Conservation (phyloP, 2,329 filamentous ascomycete genomes). For the Chaetoscypha palmicola region DNA sequence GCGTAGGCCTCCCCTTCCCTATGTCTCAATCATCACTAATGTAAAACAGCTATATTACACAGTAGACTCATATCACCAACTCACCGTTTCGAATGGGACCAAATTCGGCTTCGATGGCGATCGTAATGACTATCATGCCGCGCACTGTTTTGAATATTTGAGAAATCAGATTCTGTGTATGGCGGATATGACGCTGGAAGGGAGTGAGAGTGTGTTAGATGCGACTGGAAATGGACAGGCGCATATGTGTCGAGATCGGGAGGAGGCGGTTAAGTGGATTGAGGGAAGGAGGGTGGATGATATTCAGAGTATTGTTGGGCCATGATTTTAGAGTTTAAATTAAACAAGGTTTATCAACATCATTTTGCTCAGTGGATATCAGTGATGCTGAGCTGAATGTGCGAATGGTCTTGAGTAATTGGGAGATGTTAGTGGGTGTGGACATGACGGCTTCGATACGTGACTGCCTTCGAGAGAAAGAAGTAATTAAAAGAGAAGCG, state of each 20-base stretch:
- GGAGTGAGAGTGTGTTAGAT: conserved; percentile 21
- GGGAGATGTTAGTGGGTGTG: no score
- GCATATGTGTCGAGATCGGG: conserved; percentile 30
- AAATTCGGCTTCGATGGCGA: conserved; percentile 26
- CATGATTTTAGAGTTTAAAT: conserved; percentile 8
- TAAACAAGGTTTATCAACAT: no score
- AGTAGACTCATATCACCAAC: conserved; percentile 31
- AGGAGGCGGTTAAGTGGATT: conserved; percentile 30
- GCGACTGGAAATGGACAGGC: conserved; percentile 27
- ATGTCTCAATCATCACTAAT: not conserved
- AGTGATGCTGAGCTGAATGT: no score
- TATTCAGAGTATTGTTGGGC: conserved; percentile 31
- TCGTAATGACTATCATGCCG: conserved; percentile 26
- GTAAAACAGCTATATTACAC: conserved; percentile 27
- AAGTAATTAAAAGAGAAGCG: no score
- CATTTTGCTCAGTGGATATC: no score
- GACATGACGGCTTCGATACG: no score
- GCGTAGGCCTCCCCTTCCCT: conserved; percentile 12
- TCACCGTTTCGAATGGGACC: conserved; percentile 21
- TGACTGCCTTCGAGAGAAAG: no score
- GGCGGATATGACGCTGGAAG: conserved; percentile 32
- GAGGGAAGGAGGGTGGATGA: conserved; percentile 30
- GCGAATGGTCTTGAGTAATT: no score
- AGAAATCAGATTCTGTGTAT: conserved; percentile 30
- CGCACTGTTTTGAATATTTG: conserved; percentile 32